Conservation (phyloP, 2,329 filamentous ascomycete genomes). For the Dactylellina parvicollis region DNA sequence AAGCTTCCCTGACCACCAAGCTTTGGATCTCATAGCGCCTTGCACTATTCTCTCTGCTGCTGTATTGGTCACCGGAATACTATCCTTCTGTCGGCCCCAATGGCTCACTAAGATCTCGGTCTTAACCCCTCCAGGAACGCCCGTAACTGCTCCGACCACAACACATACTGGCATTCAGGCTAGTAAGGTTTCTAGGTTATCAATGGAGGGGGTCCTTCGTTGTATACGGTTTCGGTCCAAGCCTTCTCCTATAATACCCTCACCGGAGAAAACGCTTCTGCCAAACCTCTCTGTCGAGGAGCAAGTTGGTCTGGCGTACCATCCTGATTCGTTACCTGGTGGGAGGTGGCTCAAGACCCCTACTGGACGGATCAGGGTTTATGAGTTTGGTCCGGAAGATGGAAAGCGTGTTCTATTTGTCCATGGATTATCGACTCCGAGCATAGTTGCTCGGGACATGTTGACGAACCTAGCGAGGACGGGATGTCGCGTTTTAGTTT, state of each 20-base stretch:
- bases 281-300: slow-evolving; percentile 60
- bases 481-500: slow-evolving; percentile 81
- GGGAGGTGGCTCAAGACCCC: slow-evolving; percentile 74
- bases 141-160: slow-evolving; percentile 3
- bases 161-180: slow-evolving; percentile 16
- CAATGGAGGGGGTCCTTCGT: slow-evolving; percentile 11
- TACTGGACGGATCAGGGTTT: slow-evolving; percentile 77
- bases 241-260: slow-evolving; percentile 57
- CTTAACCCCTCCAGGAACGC: slow-evolving; percentile 8
- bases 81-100: slow-evolving; percentile 31
- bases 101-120: slow-evolving; percentile 18
- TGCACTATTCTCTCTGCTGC: slow-evolving; percentile 37
- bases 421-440: slow-evolving; percentile 84
- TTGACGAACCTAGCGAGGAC: slow-evolving; percentile 71
- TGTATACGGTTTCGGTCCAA: slow-evolving; percentile 18
- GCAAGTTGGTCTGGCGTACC: slow-evolving; percentile 69
- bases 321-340: slow-evolving; percentile 75
- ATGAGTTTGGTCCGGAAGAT: slow-evolving; percentile 79
- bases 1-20: slow-evolving; percentile 25
- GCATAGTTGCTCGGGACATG: slow-evolving; percentile 73
- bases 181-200: neutral
- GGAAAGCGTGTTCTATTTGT: slow-evolving; percentile 78
- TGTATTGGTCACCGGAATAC: slow-evolving; percentile 30
- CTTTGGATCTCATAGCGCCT: slow-evolving; percentile 13
- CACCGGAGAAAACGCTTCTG: slow-evolving; percentile 61